Conservation (phyloP, 108 stramenopile genomes). For the Stephanodiscus triporus region DNA sequence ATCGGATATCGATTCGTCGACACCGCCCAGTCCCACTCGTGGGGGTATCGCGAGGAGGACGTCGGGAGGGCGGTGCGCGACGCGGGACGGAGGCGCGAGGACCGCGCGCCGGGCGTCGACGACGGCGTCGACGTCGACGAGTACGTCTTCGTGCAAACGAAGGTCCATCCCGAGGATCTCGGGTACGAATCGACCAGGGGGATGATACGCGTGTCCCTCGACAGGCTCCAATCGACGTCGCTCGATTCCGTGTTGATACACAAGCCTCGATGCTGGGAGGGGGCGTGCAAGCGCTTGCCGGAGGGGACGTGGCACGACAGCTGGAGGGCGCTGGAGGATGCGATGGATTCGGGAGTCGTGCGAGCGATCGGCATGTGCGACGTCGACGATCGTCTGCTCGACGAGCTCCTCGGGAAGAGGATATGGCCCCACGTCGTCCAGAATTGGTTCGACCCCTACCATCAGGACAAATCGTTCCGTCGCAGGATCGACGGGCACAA, state of each 20-base stretch:
- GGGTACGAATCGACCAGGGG: constrained; percentile 51
- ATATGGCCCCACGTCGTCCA: constrained; percentile 58
- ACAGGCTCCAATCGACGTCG: constrained; percentile 26
- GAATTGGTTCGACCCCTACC: constrained; percentile 69
- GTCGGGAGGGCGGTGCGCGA: constrained; percentile 53
- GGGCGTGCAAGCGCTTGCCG: constrained; percentile 46
- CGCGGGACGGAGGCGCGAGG: constrained; percentile 28
- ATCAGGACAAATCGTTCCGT: constrained; percentile 50
- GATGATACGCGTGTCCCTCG: constrained; percentile 40
- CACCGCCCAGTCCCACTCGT: constrained; percentile 56
- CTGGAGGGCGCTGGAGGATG: constrained; percentile 61
- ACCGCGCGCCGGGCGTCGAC: constrained; percentile 4
- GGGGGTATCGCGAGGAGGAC: constrained; percentile 64
- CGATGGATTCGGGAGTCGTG: constrained; percentile 46
- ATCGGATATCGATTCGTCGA: constrained; percentile 58
- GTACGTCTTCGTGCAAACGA: constrained; percentile 62
- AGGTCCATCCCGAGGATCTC: constrained; percentile 65
- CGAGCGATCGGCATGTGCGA: constrained; percentile 63
- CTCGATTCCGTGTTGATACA: constrained; percentile 65
- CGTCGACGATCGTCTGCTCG: constrained; percentile 46
- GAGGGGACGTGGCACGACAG: constrained; percentile 71
- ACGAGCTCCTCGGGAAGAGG: constrained; percentile 42
- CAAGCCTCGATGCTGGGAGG: constrained; percentile 64
- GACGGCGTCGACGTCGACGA: background rate
- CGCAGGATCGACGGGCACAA: constrained; percentile 29